Conservation (phyloP, 2,329 filamentous ascomycete species). For the Paecilomyces formosus region DNA sequence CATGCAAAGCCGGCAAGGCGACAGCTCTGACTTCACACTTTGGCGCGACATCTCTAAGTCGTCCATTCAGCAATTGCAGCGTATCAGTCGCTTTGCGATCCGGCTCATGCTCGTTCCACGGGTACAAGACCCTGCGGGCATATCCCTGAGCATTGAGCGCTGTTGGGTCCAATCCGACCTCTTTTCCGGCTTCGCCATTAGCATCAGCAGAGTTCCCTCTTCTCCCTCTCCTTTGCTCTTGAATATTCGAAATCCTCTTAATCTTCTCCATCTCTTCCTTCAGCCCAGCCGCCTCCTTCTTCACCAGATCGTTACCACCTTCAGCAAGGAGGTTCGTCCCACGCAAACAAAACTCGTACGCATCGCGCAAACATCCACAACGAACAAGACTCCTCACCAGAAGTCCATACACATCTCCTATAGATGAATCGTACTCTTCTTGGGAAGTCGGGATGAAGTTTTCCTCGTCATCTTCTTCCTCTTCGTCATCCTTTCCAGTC, state of each 20-base stretch:
- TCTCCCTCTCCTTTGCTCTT: neutral
- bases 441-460: constrained; percentile 19
- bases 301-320: constrained; percentile 1
- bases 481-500: constrained; percentile 8
- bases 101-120: constrained; percentile 56
- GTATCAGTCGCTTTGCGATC: constrained; percentile 48
- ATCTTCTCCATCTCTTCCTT: constrained; percentile 21
- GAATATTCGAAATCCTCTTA: constrained; percentile 10
- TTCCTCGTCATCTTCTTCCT: constrained; percentile 37
- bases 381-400: constrained; percentile 28
- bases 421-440: constrained; percentile 26
- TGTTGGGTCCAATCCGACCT: constrained; percentile 19
- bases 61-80: constrained; percentile 62
- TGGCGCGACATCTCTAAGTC: constrained; percentile 63
- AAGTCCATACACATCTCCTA: constrained; percentile 28
- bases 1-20: constrained; percentile 64
- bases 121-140: constrained; percentile 50
- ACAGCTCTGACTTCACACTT: constrained; percentile 75
- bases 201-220: neutral
- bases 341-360: constrained; percentile 30
- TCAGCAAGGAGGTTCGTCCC: constrained; percentile 17
- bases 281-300: constrained; percentile 10
- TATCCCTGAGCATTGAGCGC: constrained; percentile 29
- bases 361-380: constrained; percentile 35
- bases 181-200: neutral